Base-by-base conservation (phyloP, 179 eudicot genomes). In the Patellifolia procumbens region DNA sequence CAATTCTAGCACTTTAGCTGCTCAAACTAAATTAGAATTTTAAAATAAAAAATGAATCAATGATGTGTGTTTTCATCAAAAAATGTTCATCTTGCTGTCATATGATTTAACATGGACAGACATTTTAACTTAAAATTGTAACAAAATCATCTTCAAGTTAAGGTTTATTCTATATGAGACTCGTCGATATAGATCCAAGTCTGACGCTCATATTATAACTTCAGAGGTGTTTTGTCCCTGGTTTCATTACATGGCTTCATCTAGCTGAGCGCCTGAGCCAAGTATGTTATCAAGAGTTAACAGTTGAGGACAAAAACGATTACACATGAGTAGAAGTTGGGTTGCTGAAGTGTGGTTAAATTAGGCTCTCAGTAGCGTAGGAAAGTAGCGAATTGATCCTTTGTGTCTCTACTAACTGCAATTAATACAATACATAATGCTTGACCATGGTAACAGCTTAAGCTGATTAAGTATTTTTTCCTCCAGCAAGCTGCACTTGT, bases 401-500 rank as follows among this genome's bases (percentile, higher is more conserved):
- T 17, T 35, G 20, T n/a, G 68, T 58, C 20, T 9, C 26, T 34
- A 31, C 9, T 2, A 61, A 31, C 31, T 22, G 42, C 24, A 22
- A 56, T 22, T 45, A 52, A 2, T 45, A 28, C 26, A 11, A 37
- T 37, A 48, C 63, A 2, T 59, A 62, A 32, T 76, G 20, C 35
- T 52, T 60, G 24, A 9, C 35, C 55, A 37, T 68, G 70, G 35
- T 43, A 20, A 15, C 64, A 56, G 43, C 17, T 52, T 78, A 62
- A 74, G 49, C 70, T 84, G 70, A 56, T 64, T 49, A 34, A 29
- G 3, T 67, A 55, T 81, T 66, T 1, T 74, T 67, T 73, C n/a
- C 43, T 77, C 69, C 84, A 89, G 96, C 92, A 89, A 87, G 90
- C 92, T 13, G 92, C 90, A 42, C 92, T 89, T 60, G 92, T 89